Evolutionary conservation across 257 asterid species (phyloP), one percentile per base, ranked within the genome.

Genomic region (Nicotiana undulata): DNA sequence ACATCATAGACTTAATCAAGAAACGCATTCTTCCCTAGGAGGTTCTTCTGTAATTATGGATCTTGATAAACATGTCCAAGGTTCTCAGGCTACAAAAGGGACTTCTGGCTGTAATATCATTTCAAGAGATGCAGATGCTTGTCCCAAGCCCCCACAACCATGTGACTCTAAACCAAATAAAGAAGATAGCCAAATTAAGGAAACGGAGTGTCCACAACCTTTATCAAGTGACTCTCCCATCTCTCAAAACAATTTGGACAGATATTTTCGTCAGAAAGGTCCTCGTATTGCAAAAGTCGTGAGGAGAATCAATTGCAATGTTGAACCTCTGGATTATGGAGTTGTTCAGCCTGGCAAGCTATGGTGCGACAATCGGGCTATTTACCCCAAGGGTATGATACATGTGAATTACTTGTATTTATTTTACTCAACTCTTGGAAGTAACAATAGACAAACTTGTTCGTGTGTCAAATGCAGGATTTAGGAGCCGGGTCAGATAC

Each of bases 271-370:
- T 80, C 98, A 91, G 87, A 94, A 91, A 88, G 99, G 99, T 46
- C 99, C 99, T 81, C 98, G 99, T 70, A 94, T 96, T 79, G 99
- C 99, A 10, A 96, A 91, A 86, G 98, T 96, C 64, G 92, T 95
- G 65, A 89, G 98, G 88, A 90, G 98, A 80, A 90, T 95, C 79
- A 91, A 84, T 84, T 95, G 98, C 92, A 93, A 86, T 75, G 95
- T 92, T 26, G 97, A 95, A 84, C 89, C 90, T 72, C 83, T 92
- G 86, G 89, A 87, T 63, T 90, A 84, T 82, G 99, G 99, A 81
- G 80, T 63, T 72, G 89, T 95, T 63, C 85, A 83, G 64, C 83
- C 84, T 83, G 96, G 96, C 81, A 90, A 87, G 80, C 84, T 89
- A 72, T 95, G 99, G 99, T 89, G 96, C 29, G 97, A 95, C 81